phyloP scores from a whole-genome alignment of 2,329 filamentous ascomycete species.

The Thielaviopsis populi region DNA sequence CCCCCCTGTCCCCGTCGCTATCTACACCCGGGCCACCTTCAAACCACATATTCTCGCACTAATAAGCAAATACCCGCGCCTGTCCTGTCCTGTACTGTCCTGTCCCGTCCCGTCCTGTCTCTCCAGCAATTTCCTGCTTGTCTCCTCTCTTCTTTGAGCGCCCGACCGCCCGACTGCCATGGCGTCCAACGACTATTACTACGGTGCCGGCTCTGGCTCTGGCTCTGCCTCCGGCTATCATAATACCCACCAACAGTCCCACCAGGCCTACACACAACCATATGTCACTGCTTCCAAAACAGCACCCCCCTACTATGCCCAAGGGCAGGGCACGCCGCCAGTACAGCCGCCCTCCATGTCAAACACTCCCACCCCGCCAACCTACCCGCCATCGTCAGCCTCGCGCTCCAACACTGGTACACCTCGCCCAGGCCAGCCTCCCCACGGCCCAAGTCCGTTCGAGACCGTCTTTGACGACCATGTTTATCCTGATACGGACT shows the following conservation, averaged over 20 bases:
- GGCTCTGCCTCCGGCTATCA: conserved; percentile 10
- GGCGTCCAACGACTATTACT: conserved; percentile 18
- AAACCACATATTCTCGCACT: neutral
- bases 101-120: neutral
- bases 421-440: conserved; percentile 15
- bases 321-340: conserved; percentile 10
- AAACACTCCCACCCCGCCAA: conserved; percentile 7
- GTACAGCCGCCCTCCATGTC: conserved; percentile 8
- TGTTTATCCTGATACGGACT: conserved; percentile 40
- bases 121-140: neutral
- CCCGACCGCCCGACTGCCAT: neutral
- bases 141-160: neutral
- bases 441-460: conserved; percentile 37
- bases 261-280: conserved; percentile 9
- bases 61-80: neutral
- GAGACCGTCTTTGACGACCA: conserved; percentile 54
- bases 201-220: neutral
- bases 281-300: conserved; percentile 8
- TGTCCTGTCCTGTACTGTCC: neutral
- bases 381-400: conserved; percentile 17
- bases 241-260: conserved; percentile 8
- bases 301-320: conserved; percentile 14
- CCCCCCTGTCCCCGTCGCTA: neutral
- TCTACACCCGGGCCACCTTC: neutral
- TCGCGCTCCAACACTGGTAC: conserved; percentile 20